Evolutionary conservation across 345 rosid genomes (phyloP).

Genomic region (Citrus reticulata): DNA sequence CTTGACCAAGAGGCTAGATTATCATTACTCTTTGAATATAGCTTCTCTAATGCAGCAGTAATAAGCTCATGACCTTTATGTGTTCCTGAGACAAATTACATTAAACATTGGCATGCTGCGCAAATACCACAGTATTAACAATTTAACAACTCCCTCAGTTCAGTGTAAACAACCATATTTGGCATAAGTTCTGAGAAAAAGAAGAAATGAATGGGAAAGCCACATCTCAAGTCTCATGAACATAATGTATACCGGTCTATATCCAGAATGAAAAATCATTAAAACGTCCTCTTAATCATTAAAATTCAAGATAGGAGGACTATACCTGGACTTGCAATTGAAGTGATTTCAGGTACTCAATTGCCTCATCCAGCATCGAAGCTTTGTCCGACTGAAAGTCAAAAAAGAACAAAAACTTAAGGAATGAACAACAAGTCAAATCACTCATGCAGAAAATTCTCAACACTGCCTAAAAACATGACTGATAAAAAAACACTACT

Average conservation of each 20-base stretch:
- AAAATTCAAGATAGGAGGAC: conserved; percentile 1
- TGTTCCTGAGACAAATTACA: not conserved
- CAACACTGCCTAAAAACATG: not conserved
- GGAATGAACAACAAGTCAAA: not conserved
- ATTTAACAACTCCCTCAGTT: not conserved
- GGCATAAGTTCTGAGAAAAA: not conserved
- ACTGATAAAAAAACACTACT: not conserved
- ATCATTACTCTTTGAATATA: not conserved
- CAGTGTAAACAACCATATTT: not conserved
- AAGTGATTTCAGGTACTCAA: conserved; percentile 54
- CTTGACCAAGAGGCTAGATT: not conserved
- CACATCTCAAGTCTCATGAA: not conserved
- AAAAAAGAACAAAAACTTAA: not conserved
- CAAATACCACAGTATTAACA: not conserved
- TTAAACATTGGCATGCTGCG: not conserved
- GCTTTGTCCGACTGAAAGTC: conserved; percentile 52
- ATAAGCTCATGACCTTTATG: not conserved
- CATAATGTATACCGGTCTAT: not conserved
- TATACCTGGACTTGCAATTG: conserved; percentile 59
- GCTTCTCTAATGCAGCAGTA: not conserved
- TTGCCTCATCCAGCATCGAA: conserved; percentile 63
- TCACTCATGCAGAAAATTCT: not conserved
- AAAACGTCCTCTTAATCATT: not conserved
- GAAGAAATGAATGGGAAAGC: not conserved
- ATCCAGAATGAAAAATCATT: not conserved